Percentiles rank a stretch among this genome's conserved stretches.
These are phyloP conservation scores for Ustilago crameri DNA, from an alignment of 1,284 basidiomycete genomes.

Conservation along the genomic window DNA sequence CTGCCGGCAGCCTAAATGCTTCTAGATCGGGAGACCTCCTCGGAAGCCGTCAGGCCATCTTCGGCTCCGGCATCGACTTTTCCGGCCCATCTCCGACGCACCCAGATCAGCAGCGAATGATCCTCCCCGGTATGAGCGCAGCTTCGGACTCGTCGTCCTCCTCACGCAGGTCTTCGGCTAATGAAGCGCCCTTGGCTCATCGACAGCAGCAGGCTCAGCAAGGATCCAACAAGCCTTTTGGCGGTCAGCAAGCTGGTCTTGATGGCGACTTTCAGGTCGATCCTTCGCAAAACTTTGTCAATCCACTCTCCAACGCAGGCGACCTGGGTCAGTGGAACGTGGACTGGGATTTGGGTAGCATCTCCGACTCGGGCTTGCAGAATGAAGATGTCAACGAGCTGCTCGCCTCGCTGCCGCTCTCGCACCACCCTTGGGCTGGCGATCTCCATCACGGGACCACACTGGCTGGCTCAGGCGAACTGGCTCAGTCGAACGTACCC, in stretches of 20 bases:
- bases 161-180: conserved; percentile 32
- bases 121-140: conserved; percentile 17
- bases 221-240: conserved; percentile 1
- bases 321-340: conserved; percentile 27
- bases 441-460: conserved; percentile 41
- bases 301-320: conserved; percentile 23
- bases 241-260: conserved; percentile 11
- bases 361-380: conserved; percentile 29
- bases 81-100: conserved; percentile 11
- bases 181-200: conserved; percentile 7
- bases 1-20: conserved; percentile 13
- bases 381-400: conserved; percentile 22
- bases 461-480: conserved; percentile 3
- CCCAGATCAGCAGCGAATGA: conserved; percentile 8
- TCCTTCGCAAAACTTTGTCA: conserved; percentile 25
- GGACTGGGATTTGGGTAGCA: conserved; percentile 45
- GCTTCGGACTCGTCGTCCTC: conserved; percentile 34
- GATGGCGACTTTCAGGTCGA: conserved; percentile 13
- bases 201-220: conserved; percentile 26
- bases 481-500: not conserved
- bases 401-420: conserved; percentile 43
- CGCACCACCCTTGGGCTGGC: conserved; percentile 53
- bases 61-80: conserved; percentile 17
- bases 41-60: conserved; percentile 8
- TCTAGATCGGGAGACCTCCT: conserved; percentile 13